Conservation (phyloP, 1,284 basidiomycete species). For the Ustilago lituana region DNA sequence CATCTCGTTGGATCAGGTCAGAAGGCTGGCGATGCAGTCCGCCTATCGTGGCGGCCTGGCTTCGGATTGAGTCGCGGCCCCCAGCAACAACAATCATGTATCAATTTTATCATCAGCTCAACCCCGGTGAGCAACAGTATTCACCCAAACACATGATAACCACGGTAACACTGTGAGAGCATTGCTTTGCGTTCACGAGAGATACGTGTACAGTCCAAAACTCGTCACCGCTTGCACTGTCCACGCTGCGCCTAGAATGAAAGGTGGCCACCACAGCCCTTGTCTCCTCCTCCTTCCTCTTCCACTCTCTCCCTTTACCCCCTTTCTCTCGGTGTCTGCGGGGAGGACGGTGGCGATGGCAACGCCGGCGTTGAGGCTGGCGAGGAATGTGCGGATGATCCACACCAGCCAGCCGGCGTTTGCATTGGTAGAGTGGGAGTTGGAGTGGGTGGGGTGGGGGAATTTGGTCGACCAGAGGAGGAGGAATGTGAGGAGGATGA, state of each 20-base stretch:
- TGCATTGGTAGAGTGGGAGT: too few relatives aligned
- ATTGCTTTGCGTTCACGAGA: too few relatives aligned
- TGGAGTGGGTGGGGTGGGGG: slow-evolving; percentile 14
- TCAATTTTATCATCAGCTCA: too few relatives aligned
- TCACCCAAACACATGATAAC: too few relatives aligned
- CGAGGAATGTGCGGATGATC: slow-evolving; percentile 62
- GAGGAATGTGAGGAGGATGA: slow-evolving; percentile 82
- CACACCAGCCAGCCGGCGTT: slow-evolving; percentile 62
- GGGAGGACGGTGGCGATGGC: slow-evolving; percentile 21
- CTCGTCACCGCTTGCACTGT: slow-evolving; percentile 63
- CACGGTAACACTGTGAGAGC: too few relatives aligned
- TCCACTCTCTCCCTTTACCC: too few relatives aligned
- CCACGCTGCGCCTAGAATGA: slow-evolving; percentile 83
- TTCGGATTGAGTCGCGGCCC: slow-evolving; percentile 70
- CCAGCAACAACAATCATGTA: too few relatives aligned
- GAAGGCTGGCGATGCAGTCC: slow-evolving; percentile 54
- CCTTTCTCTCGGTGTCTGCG: too few relatives aligned
- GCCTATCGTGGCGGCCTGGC: slow-evolving; percentile 64
- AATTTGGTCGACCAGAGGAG: slow-evolving; percentile 77
- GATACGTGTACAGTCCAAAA: not conserved
- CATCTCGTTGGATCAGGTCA: slow-evolving; percentile 63
- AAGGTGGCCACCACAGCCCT: slow-evolving; percentile 69
- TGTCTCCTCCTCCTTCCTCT: not conserved
- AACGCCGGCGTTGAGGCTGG: slow-evolving; percentile 53
- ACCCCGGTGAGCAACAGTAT: too few relatives aligned